Conservation (phyloP, 2,329 filamentous ascomycete species). For the Colletotrichum echinochloae region DNA sequence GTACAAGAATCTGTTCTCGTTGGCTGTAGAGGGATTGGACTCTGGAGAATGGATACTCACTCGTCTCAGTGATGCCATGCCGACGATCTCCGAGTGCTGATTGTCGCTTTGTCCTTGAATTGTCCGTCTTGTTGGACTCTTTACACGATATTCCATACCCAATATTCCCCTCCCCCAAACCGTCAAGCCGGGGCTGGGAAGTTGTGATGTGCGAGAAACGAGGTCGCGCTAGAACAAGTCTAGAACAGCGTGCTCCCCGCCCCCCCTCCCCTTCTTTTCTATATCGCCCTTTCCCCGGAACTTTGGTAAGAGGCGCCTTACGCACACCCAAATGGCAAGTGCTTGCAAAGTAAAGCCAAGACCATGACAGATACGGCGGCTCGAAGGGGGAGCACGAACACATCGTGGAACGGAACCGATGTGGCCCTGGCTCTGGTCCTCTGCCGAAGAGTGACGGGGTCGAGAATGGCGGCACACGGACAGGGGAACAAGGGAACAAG, state of each 20-base stretch:
- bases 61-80: not conserved
- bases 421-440: not conserved
- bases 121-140: not conserved
- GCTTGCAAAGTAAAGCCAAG: not conserved
- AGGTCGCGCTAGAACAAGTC: not conserved
- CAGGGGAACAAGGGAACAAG: not conserved
- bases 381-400: not conserved
- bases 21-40: not conserved
- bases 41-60: not conserved
- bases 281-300: not conserved
- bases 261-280: not conserved
- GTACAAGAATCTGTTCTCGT: not conserved
- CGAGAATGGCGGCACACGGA: not conserved
- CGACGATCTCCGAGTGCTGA: not conserved
- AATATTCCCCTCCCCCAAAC: too few species aligned
- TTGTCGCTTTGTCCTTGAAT: not conserved
- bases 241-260: not conserved
- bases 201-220: constrained; percentile 4
- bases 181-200: not conserved
- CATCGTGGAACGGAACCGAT: not conserved
- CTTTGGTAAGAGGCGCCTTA: not conserved
- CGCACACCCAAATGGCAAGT: not conserved
- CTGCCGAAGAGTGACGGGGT: not conserved
- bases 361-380: not conserved
- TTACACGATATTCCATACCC: not conserved